Evolutionary conservation across 2,329 filamentous ascomycete species (phyloP).

Genomic region (Fusarium solani-melongenae): DNA sequence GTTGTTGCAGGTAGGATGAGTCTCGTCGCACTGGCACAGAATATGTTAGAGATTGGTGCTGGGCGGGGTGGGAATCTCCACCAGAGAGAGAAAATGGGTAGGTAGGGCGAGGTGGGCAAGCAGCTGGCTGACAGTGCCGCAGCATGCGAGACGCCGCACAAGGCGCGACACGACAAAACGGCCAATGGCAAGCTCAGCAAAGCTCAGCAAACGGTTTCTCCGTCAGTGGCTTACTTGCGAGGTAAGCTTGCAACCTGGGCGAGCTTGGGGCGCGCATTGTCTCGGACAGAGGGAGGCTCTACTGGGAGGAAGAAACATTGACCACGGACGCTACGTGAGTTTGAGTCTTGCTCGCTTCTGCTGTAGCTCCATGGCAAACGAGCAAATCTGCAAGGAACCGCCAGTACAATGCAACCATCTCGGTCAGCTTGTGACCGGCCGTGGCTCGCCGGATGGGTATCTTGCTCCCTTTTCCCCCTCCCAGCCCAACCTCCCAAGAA

Average conservation of each 20-base stretch:
- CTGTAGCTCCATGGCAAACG: slow-evolving; percentile 28
- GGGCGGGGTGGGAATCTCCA: slow-evolving; percentile 35
- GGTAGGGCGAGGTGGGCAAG: slow-evolving; percentile 14
- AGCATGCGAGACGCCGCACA: slow-evolving; percentile 12
- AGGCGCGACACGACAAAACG: slow-evolving; percentile 15
- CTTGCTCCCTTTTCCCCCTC: slow-evolving; percentile 18
- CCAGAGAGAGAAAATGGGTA: slow-evolving; percentile 14
- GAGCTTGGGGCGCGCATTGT: slow-evolving; percentile 7
- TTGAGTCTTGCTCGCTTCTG: slow-evolving; percentile 34
- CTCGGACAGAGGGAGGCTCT: slow-evolving; percentile 28
- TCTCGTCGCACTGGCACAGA: slow-evolving; percentile 82
- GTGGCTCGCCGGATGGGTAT: slow-evolving; percentile 22
- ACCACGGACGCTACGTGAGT: slow-evolving; percentile 38
- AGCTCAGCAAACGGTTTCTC: slow-evolving; percentile 16
- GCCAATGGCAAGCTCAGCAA: slow-evolving; percentile 30
- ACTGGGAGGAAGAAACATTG: slow-evolving; percentile 28
- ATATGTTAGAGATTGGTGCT: slow-evolving; percentile 41
- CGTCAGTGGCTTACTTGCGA: slow-evolving; percentile 17
- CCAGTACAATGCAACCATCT: slow-evolving; percentile 34
- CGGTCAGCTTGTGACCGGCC: slow-evolving; percentile 16
- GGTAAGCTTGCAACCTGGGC: slow-evolving; percentile 1
- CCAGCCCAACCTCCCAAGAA: slow-evolving; percentile 18
- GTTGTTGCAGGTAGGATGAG: slow-evolving; percentile 90
- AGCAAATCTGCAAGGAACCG: slow-evolving; percentile 30
- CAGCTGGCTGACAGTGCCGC: slow-evolving; percentile 15